phyloP scores from a whole-genome alignment of 1,139 yeast species.

The Candida labiduridarum region DNA sequence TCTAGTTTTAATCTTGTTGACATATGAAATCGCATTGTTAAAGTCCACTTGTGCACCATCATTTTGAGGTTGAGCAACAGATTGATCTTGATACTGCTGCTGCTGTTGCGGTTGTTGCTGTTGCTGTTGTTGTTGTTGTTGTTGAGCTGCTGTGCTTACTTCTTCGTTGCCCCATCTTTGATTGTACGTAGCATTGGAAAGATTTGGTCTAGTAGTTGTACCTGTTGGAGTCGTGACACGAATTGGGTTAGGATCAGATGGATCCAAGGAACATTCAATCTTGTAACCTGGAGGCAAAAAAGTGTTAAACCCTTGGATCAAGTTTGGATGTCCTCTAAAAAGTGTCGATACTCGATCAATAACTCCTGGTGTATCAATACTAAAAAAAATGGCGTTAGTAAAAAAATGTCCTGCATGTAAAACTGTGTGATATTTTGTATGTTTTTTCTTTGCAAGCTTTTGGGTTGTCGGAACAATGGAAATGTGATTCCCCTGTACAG shows the following conservation, averaged over 20 bases:
- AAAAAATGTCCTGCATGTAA: not conserved
- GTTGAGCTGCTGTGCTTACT: not conserved
- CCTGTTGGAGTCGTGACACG: conserved; percentile 96
- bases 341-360: conserved; percentile 90
- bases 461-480: conserved; percentile 2
- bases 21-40: conserved; percentile 95
- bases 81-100: conserved; percentile 19
- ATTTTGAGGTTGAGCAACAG: conserved; percentile 25
- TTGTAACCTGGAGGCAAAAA: conserved; percentile 96
- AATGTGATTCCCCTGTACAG: not conserved
- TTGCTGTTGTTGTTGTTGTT: conserved; percentile 17
- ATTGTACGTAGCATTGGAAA: conserved; percentile 24
- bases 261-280: conserved; percentile 88
- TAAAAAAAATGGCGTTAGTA: conserved; percentile 20
- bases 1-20: conserved; percentile 91
- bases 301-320: conserved; percentile 96
- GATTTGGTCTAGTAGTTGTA: conserved; percentile 69
- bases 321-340: conserved; percentile 88
- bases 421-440: not conserved
- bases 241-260: conserved; percentile 89
- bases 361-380: conserved; percentile 97
- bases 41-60: conserved; percentile 88
- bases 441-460: not conserved
- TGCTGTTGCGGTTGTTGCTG: conserved; percentile 21
- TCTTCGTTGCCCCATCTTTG: conserved; percentile 30